Base-by-base conservation (phyloP, 2,329 filamentous ascomycete species). In the Aspergillus tubingensis region DNA sequence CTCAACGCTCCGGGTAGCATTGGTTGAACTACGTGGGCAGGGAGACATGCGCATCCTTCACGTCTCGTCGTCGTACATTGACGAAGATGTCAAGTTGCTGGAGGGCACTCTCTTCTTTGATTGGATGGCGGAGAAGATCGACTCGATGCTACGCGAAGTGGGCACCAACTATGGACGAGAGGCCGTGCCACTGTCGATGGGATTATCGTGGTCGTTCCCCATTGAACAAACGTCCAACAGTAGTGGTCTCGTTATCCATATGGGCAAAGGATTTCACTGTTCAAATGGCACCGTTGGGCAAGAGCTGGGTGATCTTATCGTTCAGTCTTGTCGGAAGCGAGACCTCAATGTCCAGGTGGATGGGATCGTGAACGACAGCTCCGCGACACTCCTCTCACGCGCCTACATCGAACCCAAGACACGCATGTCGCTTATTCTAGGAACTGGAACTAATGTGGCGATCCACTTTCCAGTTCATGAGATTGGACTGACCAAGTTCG, bases 201-300 rank as follows among this genome's bases (percentile, higher is more conserved):
- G 86, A 3, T 67, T 89, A 63, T 84, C 86, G 2, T 89, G 86
- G 86, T 88, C 86, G 3, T 88, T 89, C 71, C 86, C 86, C 0
- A 81, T 89, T 57, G 83, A 88, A 73, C 85, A 88, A 75, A 88
- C 85, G 5, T 88, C 85, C 11, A 80, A 81, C 58, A 79, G 82
- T 56, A 83, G 79, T 50, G 86, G 85, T 6, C 81, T 80, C 48
- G 74, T 88, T 19, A 78, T 86, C 55, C 80, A 80, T 15, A 89
- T 89, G 86, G 86, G 86, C 62, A 89, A 89, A 71, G 86, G 86
- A 0, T 88, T 88, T 69, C 76, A 79, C 56, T 86, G 85, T 49
- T 86, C 84, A 15, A 80, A 86, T 62, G 85, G 83, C 25, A 81
- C 85, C 3, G 76, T 85, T 41, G 85, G 85, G 30, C 79, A 84